Conservation (phyloP, 2,329 filamentous ascomycete species). For the Nigrospora sphaerica region DNA sequence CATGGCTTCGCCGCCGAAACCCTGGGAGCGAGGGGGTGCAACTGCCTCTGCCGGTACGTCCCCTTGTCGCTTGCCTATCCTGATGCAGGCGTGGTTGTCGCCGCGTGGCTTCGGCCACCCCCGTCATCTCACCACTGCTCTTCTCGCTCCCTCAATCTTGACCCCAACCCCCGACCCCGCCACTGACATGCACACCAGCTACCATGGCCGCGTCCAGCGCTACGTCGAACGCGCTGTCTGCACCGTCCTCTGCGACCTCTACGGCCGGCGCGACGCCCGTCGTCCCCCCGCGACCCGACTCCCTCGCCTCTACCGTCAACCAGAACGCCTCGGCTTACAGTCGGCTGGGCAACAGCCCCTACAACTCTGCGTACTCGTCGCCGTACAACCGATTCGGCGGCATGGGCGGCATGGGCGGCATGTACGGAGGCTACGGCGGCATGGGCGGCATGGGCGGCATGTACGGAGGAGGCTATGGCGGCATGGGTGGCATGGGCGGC, state of each 20-base stretch:
- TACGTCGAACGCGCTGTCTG: slow-evolving; percentile 29
- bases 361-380: slow-evolving; percentile 39
- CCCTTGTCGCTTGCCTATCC: slow-evolving; percentile 1
- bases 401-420: slow-evolving; percentile 17
- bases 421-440: slow-evolving; percentile 17
- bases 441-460: slow-evolving; percentile 34
- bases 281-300: slow-evolving; percentile 73
- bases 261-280: slow-evolving; percentile 48
- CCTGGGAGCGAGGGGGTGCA: slow-evolving; percentile 81
- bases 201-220: slow-evolving; percentile 30
- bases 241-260: slow-evolving; percentile 33
- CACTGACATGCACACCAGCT: slow-evolving; percentile 23
- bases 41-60: slow-evolving; percentile 39
- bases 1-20: slow-evolving; percentile 86
- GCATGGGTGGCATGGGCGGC: slow-evolving; percentile 29
- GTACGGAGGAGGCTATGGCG: slow-evolving; percentile 35
- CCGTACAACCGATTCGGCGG: slow-evolving; percentile 37
- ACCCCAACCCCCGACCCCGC: background rate
- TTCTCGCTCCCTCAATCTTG: background rate
- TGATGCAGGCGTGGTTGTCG: background rate
- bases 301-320: slow-evolving; percentile 73
- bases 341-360: slow-evolving; percentile 43
- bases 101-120: background rate
- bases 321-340: slow-evolving; percentile 84
- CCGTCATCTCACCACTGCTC: background rate